phyloP scores from a whole-genome alignment of 106 monocot genomes.

The Chionographis japonica region DNA sequence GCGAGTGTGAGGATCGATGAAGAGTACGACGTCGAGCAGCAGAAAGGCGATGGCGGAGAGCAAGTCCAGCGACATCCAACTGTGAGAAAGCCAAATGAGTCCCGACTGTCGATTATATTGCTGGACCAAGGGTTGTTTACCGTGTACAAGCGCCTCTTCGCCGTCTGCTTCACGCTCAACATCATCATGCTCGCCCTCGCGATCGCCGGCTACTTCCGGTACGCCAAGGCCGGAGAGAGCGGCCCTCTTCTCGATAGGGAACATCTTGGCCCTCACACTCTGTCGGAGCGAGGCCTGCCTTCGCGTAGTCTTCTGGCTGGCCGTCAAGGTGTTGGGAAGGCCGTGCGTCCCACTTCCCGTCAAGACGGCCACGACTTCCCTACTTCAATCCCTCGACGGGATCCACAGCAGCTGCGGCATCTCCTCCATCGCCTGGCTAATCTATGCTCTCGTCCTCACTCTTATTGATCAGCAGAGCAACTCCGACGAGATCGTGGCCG shows the following conservation, averaged over 20 bases:
- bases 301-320: constrained; percentile 17
- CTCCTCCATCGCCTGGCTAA: constrained; percentile 22
- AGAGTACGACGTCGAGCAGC: background rate
- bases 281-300: constrained; percentile 29
- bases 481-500: constrained; percentile 8
- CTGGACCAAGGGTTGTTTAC: constrained; percentile 33
- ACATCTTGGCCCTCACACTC: constrained; percentile 27
- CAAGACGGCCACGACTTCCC: constrained; percentile 12
- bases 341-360: constrained; percentile 8
- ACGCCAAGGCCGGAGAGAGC: constrained; percentile 16
- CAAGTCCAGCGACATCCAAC: background rate
- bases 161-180: constrained; percentile 9
- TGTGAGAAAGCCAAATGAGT: background rate
- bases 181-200: constrained; percentile 9
- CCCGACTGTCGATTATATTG: constrained; percentile 22
- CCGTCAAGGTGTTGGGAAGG: constrained; percentile 1
- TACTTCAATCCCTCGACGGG: constrained; percentile 23
- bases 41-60: background rate
- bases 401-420: constrained; percentile 24
- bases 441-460: constrained; percentile 11
- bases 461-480: background rate
- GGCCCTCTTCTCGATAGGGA: constrained; percentile 9
- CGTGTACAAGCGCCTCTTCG: constrained; percentile 27
- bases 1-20: background rate
- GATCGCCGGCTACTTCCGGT: constrained; percentile 9